phyloP scores from a whole-genome alignment of 1,284 basidiomycete genomes.

The Ceratobasidium sp. region DNA sequence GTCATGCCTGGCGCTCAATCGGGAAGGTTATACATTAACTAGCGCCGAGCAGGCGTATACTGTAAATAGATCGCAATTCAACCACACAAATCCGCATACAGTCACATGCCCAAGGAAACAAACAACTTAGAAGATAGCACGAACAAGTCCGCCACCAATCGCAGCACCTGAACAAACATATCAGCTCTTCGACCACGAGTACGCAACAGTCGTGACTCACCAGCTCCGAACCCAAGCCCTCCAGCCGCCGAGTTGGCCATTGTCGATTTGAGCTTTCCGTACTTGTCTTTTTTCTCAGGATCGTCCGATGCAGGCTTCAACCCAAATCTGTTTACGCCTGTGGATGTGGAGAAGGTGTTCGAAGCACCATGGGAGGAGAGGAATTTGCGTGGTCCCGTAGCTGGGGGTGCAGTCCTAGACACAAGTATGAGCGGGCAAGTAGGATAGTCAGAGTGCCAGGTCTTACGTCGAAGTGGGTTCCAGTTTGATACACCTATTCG shows the following conservation, averaged over 20 bases:
- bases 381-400: neutral
- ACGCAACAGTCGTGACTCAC: conserved; percentile 45
- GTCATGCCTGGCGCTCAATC: too few relatives aligned
- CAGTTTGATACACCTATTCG: conserved; percentile 62
- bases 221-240: conserved; percentile 73
- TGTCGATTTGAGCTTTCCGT: conserved; percentile 61
- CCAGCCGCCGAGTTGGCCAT: conserved; percentile 68
- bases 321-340: conserved; percentile 6
- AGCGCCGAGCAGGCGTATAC: too few relatives aligned
- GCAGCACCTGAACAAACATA: conserved; percentile 47
- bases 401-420: neutral
- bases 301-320: conserved; percentile 39
- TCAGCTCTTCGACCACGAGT: neutral
- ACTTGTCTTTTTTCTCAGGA: conserved; percentile 61
- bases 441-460: neutral
- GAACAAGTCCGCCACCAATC: conserved; percentile 52
- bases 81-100: too few relatives aligned
- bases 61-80: too few relatives aligned
- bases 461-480: conserved; percentile 40
- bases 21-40: too few relatives aligned
- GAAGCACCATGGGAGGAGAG: neutral
- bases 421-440: neutral
- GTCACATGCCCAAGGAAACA: too few relatives aligned
- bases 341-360: neutral
- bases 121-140: conserved; percentile 56